These are phyloP conservation scores for Candida chauliodis DNA, from an alignment of 805 yeast genomes.

Conservation along the genomic window DNA sequence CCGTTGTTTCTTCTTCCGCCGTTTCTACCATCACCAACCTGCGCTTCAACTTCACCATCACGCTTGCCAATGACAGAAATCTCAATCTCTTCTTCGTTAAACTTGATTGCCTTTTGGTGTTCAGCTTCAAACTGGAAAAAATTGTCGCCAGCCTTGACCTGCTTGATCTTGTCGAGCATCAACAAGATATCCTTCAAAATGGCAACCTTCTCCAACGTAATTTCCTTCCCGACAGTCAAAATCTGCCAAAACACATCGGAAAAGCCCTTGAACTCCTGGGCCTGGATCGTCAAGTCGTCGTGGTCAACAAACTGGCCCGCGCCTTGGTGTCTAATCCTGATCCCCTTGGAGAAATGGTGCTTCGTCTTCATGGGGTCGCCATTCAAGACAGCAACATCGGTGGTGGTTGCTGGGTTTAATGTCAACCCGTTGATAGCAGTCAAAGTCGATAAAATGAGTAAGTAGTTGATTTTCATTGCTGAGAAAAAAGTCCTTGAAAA, in stretches of 20 bases:
- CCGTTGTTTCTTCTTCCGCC: too few relatives aligned
- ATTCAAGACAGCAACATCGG: slow-evolving; percentile 6
- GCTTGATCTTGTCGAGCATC: slow-evolving; percentile 8
- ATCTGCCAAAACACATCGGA: slow-evolving; percentile 8
- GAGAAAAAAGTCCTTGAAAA: slow-evolving; percentile 1
- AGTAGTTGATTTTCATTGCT: slow-evolving; percentile 5
- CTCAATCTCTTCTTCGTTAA: slow-evolving; percentile 5
- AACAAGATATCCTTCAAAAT: slow-evolving; percentile 8
- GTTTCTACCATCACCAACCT: slow-evolving; percentile 4
- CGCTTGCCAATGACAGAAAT: slow-evolving; percentile 6
- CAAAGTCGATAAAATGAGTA: slow-evolving; percentile 7
- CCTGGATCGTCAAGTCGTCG: slow-evolving; percentile 4
- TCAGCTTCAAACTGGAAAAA: slow-evolving; percentile 4
- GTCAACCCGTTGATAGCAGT: slow-evolving; percentile 6
- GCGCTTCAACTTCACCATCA: slow-evolving; percentile 5
- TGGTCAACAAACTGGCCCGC: slow-evolving; percentile 1
- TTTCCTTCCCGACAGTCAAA: slow-evolving; percentile 8
- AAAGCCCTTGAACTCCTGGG: slow-evolving; percentile 9
- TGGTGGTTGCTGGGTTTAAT: slow-evolving; percentile 5
- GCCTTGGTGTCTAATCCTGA: slow-evolving; percentile 6
- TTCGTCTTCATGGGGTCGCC: slow-evolving; percentile 7
- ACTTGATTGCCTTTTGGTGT: not conserved
- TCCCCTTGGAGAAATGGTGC: slow-evolving; percentile 2
- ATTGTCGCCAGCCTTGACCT: slow-evolving; percentile 1
- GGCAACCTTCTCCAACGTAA: slow-evolving; percentile 7